Conservation (phyloP, 75 land plant species). For the Sequoia sempervirens region DNA sequence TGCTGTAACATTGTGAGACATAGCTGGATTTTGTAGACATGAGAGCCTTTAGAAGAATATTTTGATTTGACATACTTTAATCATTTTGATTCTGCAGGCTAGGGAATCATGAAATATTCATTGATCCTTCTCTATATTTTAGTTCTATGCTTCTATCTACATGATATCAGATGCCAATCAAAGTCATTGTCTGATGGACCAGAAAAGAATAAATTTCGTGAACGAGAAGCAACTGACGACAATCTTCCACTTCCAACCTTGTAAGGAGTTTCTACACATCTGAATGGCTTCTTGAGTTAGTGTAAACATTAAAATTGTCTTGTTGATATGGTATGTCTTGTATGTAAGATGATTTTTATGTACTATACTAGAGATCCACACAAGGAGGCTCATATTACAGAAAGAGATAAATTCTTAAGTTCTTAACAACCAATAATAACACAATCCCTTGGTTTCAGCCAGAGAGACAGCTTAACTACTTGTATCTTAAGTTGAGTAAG, state of each 20-base stretch:
- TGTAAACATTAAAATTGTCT: background rate
- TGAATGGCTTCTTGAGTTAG: background rate
- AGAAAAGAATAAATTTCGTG: slow-evolving; percentile 60
- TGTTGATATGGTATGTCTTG: background rate
- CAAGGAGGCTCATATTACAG: background rate
- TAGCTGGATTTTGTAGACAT: background rate
- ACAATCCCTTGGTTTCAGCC: background rate
- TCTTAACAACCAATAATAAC: background rate
- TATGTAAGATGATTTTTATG: background rate
- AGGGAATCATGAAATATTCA: background rate
- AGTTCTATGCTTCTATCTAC: background rate
- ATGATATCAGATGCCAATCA: background rate
- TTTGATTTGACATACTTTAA: background rate
- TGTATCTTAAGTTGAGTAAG: background rate
- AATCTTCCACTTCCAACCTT: slow-evolving; percentile 43
- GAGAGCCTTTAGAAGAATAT: background rate
- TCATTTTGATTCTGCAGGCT: background rate
- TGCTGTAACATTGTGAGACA: background rate
- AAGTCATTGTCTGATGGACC: slow-evolving; percentile 14
- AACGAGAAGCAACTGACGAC: slow-evolving; percentile 62
- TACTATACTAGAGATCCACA: background rate
- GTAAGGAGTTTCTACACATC: slow-evolving; percentile 19
- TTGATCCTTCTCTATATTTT: background rate
- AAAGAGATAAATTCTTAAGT: background rate
- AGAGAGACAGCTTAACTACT: background rate